Evolutionary conservation across 495 filamentous ascomycete species (phyloP), one percentile per base, ranked within the genome.

Genomic region (Aspergillus saccharolyticus): DNA sequence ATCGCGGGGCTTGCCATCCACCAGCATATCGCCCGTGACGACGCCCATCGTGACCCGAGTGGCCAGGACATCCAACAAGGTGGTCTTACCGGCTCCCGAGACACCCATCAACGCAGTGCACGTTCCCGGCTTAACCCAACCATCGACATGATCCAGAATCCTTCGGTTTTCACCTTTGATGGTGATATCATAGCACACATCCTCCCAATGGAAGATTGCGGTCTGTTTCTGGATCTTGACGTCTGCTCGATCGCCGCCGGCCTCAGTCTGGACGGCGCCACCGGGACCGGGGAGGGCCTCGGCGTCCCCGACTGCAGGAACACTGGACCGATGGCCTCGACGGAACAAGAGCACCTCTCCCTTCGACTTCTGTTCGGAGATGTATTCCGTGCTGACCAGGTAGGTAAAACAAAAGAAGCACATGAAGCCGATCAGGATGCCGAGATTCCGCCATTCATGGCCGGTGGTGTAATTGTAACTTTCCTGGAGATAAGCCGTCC

Each of bases 121-220:
- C 18, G 78, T 83, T 0, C 86, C 86, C 10, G 86, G 87, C 58
- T 81, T 80, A 6, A 88, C 82, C 70, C 78, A 88, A 25, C 87
- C 87, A 56, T 81, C 74, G 8, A 88, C 80, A 56, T 83, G 67
- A 21, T 81, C 72, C 0, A 85, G 71, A 17, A 88, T 70, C n/a
- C 74, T 71, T 33, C 79, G 71, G 44, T 80, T 63, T 3, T 79
- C 71, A 21, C 71, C 74, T 25, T 82, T 73, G 62, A 76, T 76
- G 9, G 79, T 80, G 39, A 88, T 83, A 10, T 78, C 79, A 58
- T 89, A 91, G 60, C 78, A 82, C 10, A 92, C 77, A 59, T 84
- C 74, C 65, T 88, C 77, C 85, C 84, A 89, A 9, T 87, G 88
- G 58, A 90, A 81, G 49, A 90, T 82, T 44, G 84, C 83, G 1